Base-by-base conservation (phyloP, 176 grass and related monocot species). In the Cymbopogon citratus region DNA sequence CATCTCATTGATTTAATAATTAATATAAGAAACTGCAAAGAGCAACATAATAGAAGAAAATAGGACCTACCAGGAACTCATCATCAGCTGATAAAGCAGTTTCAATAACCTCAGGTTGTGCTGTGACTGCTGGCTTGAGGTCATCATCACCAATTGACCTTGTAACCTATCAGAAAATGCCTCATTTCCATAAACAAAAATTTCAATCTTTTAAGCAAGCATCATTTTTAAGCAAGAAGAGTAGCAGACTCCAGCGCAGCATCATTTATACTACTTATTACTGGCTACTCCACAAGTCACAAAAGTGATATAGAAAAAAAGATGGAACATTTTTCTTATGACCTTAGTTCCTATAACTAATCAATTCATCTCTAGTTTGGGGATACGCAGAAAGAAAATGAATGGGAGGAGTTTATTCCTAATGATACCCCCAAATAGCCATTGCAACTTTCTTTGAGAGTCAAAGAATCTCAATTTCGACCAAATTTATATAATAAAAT, bases 81-180 rank as follows among this genome's bases (percentile, higher is more conserved):
- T 95, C 96, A 61, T 99, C 76, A 76, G 54, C 52, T 16, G 92
- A 90, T 73, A 99, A 91, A 73, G 65, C 69, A 87, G 91, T 91
- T 75, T 93, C 89, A 52, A 88, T 87, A 69, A 99, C 80, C 76
- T 99, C 96, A 36, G 92, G 96, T 39, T 33, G 74, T 81, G 96
- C 92, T 78, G 96, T 99, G 62, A 99, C 89, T 79, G 96, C 90
- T 80, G 96, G 96, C 83, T 93, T 98, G 49, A 98, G 84, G 89
- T 98, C 96, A 62, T 95, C 92, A 84, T 98, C 96, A 67, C 90
- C 92, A 40, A 98, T 95, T 54, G 96, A 98, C 65, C 96, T 87
- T 77, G 96, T 98, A 62, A 95, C 96, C 96, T 98, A 71, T 86
- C 64, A 87, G 81, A 63, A 88, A 82, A 87, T 44, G 28, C 9